These are phyloP conservation scores for Aaosphaeria arxii DNA, from an alignment of 2,329 filamentous ascomycete species.

Conservation along the genomic window DNA sequence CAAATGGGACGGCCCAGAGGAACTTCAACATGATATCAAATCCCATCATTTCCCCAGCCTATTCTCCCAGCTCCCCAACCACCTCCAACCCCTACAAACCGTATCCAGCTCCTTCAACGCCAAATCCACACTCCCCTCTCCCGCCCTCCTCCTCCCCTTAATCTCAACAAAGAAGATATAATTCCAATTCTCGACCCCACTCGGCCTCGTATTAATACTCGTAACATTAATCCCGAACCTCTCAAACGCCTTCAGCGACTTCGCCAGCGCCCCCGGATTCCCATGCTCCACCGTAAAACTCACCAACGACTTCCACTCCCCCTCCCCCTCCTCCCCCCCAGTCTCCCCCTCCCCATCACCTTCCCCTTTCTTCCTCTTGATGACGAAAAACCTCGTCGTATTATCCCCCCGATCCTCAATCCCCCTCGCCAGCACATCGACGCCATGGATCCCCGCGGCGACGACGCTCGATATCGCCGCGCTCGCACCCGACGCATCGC, in stretches of 20 bases:
- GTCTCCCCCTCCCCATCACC: not conserved
- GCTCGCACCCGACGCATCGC: conserved; percentile 57
- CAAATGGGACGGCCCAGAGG: too few relatives aligned
- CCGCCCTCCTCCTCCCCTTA: conserved; percentile 56
- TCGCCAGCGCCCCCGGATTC: conserved; percentile 76
- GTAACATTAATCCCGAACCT: conserved; percentile 74
- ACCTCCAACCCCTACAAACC: conserved; percentile 62
- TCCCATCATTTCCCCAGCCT: not conserved
- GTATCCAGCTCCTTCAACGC: conserved; percentile 58
- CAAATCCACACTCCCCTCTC: conserved; percentile 56
- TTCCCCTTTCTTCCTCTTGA: conserved; percentile 40
- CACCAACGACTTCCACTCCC: conserved; percentile 52
- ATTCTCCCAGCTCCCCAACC: conserved; percentile 65
- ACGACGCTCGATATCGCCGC: conserved; percentile 77
- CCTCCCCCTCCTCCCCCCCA: not conserved
- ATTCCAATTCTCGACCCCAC: conserved; percentile 71
- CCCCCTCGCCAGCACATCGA: conserved; percentile 66
- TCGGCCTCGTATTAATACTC: conserved; percentile 84
- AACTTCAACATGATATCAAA: too few relatives aligned
- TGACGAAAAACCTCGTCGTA: conserved; percentile 73
- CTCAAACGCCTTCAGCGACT: conserved; percentile 77
- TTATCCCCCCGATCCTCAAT: conserved; percentile 76
- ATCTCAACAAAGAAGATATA: conserved; percentile 97
- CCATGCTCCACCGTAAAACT: conserved; percentile 80
- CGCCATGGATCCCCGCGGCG: conserved; percentile 65